Base-by-base conservation (phyloP, 805 yeast species). In the Candida berthetii region DNA sequence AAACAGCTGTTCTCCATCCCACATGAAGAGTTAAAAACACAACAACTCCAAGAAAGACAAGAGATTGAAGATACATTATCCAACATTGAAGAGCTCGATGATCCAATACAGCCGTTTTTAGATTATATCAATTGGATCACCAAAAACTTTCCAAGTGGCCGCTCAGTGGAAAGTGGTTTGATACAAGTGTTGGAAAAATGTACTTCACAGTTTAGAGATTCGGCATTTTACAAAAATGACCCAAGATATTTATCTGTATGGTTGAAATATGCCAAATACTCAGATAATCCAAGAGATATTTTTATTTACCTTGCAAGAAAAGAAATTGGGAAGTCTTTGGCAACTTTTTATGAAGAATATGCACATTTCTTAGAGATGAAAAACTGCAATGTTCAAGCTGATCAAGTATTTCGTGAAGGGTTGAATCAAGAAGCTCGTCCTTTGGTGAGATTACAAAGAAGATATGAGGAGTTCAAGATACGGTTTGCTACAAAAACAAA, bases 221-320 rank as follows among this genome's bases (percentile, higher is more conserved):
- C 72, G 27, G 62, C 62, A 1, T 78, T 77, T 46, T 91, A 89
- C 58, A 81, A 79, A 44, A 83, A 90, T 57, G 97, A 91, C 57
- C 79, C 91, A 1, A 64, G 97, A 37, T 89, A 85, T 54, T 60
- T 91, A 38, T 74, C 71, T 46, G 71, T 89, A 2, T 91, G 99
- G 97, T 60, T 90, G 32, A 80, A 78, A 49, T 89, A 87, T 57
- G 77, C 85, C 8, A 74, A 71, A 19, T 80, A 73, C 53, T 73
- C 84, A 2, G 86, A 82, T 45, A 72, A 82, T 14, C 89, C 90
- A 0, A 65, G 77, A 34, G 90, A 83, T 41, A 68, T 85, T 2
- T 89, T 82, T 57, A 68, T 76, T 6, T 88, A 82, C 54, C 66
- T 91, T 61, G 76, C 80, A 35, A 75, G 81, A 45, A 80, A 82